phyloP scores from a whole-genome alignment of 176 grass and related monocot genomes.

The Typha latifolia region DNA sequence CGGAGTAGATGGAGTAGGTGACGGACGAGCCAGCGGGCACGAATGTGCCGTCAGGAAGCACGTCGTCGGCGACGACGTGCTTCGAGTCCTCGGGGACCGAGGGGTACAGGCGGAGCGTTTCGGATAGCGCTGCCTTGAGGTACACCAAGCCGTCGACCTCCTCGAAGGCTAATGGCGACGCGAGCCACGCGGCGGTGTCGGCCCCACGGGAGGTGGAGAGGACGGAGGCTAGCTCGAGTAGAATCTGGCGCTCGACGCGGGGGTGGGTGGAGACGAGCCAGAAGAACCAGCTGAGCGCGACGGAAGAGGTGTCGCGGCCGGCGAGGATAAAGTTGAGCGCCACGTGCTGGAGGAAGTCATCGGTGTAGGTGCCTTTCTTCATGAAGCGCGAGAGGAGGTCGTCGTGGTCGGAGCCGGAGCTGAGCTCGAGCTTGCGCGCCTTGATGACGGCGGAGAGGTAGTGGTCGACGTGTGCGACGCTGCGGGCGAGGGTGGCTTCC shows the following conservation, averaged over 20 bases:
- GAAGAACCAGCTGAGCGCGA: conserved; percentile 97
- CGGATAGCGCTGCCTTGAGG: conserved; percentile 91
- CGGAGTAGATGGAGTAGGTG: conserved; percentile 92
- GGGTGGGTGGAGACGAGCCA: conserved; percentile 94
- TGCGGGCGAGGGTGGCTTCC: conserved; percentile 64
- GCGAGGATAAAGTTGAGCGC: conserved; percentile 98
- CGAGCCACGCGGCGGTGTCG: conserved; percentile 14
- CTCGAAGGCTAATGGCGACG: conserved; percentile 56
- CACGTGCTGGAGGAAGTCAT: conserved; percentile 84
- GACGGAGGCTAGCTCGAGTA: conserved; percentile 62
- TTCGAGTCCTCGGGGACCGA: conserved; percentile 96
- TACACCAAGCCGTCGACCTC: conserved; percentile 84
- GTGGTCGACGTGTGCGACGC: conserved; percentile 70
- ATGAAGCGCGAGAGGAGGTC: conserved; percentile 97
- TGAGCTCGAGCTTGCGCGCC: conserved; percentile 77
- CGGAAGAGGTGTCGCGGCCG: conserved; percentile 94
- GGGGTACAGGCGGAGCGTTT: conserved; percentile 85
- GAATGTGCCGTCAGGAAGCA: conserved; percentile 82
- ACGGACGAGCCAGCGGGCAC: conserved; percentile 78
- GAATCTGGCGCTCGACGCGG: conserved; percentile 39
- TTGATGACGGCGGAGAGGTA: conserved; percentile 83
- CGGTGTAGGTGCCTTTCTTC: conserved; percentile 80
- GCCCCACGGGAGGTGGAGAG: conserved; percentile 40
- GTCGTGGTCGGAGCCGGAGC: conserved; percentile 45
- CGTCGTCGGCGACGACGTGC: conserved; percentile 69